phyloP scores from a whole-genome alignment of 2,329 filamentous ascomycete genomes.

The Whalleya microplaca region DNA sequence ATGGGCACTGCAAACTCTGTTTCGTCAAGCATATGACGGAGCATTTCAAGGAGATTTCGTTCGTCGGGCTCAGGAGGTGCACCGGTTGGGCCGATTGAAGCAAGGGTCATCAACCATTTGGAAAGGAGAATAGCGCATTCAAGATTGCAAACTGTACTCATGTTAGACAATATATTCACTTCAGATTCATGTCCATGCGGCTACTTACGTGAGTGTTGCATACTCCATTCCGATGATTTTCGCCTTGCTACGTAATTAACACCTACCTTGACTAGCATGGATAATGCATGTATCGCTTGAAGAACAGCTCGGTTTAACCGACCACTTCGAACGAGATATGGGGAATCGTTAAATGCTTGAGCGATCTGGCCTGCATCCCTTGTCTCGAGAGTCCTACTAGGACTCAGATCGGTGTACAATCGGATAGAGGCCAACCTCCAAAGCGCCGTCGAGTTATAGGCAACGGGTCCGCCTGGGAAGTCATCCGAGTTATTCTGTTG shows the following conservation, averaged over 20 bases:
- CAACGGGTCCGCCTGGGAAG: slow-evolving; percentile 62
- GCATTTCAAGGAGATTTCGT: slow-evolving; percentile 57
- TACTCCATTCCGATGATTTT: slow-evolving; percentile 65
- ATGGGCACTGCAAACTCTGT: slow-evolving; percentile 65
- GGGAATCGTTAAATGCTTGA: slow-evolving; percentile 60
- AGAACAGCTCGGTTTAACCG: slow-evolving; percentile 67
- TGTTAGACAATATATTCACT: slow-evolving; percentile 10
- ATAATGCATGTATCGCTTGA: slow-evolving; percentile 70
- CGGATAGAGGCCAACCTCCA: slow-evolving; percentile 66
- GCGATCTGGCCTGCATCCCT: slow-evolving; percentile 66
- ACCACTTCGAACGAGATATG: slow-evolving; percentile 60
- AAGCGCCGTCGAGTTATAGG: slow-evolving; percentile 67
- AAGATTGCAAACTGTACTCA: slow-evolving; percentile 57
- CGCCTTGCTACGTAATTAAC: slow-evolving; percentile 66
- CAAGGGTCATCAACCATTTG: slow-evolving; percentile 63
- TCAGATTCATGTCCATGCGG: slow-evolving; percentile 3
- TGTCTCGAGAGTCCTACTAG: slow-evolving; percentile 66
- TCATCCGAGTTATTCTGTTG: slow-evolving; percentile 53
- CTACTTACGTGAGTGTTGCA: slow-evolving; percentile 62
- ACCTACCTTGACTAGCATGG: slow-evolving; percentile 66
- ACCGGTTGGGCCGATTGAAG: slow-evolving; percentile 54
- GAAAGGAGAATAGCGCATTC: slow-evolving; percentile 65
- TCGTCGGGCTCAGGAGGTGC: slow-evolving; percentile 56
- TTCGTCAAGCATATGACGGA: slow-evolving; percentile 63
- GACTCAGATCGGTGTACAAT: slow-evolving; percentile 66